Evolutionary conservation across 2,329 filamentous ascomycete species (phyloP).

Genomic region (Phyllosticta capitalensis): DNA sequence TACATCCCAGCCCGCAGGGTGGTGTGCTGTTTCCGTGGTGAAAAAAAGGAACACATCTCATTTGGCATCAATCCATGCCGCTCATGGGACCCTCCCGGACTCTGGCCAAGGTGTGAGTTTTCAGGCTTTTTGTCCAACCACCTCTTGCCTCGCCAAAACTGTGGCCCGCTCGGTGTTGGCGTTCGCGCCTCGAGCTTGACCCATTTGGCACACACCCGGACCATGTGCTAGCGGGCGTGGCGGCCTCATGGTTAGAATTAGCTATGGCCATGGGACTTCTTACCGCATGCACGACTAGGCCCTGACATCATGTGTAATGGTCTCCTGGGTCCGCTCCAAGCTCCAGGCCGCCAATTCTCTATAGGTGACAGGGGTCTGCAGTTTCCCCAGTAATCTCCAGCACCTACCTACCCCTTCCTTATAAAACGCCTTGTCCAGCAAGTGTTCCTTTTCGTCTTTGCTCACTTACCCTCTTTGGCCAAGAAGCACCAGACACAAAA

Average conservation of each 20-base stretch:
- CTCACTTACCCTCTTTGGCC: conserved; percentile 9
- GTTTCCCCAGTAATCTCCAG: conserved; percentile 7
- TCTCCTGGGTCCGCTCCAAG: conserved; percentile 5
- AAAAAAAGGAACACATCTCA: conserved; percentile 3
- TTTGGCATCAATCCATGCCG: conserved; percentile 1
- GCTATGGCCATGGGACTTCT: conserved; percentile 10
- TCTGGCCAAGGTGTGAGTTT: background rate
- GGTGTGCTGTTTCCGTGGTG: background rate
- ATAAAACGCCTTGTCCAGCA: conserved; percentile 5
- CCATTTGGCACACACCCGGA: background rate
- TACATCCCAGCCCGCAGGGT: background rate
- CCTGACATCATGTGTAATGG: conserved; percentile 12
- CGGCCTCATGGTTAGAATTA: conserved; percentile 4
- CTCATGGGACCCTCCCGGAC: conserved; percentile 3
- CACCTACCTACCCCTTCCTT: background rate
- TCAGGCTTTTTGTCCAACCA: background rate
- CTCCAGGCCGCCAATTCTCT: conserved; percentile 5
- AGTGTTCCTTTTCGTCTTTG: background rate
- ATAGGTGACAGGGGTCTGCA: conserved; percentile 2
- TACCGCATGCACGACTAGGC: conserved; percentile 7
- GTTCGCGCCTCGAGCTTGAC: conserved; percentile 1
- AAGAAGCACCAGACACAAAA: conserved; percentile 2
- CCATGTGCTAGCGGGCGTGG: conserved; percentile 8
- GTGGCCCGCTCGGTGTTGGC: background rate
- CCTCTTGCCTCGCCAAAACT: conserved; percentile 4